Evolutionary conservation across 768 basidiomycete genomes (phyloP).

Genomic region (Kondoa subrosea): DNA sequence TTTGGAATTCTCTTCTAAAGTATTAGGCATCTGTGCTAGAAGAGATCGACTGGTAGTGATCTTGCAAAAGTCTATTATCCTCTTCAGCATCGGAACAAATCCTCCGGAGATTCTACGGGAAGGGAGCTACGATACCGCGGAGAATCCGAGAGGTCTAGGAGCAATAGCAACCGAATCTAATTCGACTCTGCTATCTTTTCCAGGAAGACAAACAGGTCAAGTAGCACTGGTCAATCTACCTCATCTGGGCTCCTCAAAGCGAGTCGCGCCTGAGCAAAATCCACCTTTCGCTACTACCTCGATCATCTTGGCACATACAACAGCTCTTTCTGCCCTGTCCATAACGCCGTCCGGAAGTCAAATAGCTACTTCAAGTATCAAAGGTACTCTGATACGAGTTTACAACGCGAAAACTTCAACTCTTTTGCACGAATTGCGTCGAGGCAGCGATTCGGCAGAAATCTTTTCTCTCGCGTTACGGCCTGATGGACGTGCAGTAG

Average conservation of each 20-base stretch:
- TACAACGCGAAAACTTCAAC: conserved; percentile 64
- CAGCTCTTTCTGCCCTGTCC: conserved; percentile 59
- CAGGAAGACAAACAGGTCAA: conserved; percentile 71
- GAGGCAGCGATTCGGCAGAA: conserved; percentile 75
- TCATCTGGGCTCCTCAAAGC: conserved; percentile 40
- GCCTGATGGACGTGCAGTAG: conserved; percentile 59
- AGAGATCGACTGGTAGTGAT: conserved; percentile 26
- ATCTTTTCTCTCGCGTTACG: conserved; percentile 81
- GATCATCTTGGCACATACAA: conserved; percentile 68
- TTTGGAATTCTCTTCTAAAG: conserved; percentile 62
- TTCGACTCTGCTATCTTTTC: conserved; percentile 66
- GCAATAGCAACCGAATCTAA: conserved; percentile 60
- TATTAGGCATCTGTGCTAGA: conserved; percentile 21
- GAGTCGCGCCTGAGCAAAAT: conserved; percentile 11
- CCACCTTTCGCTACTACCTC: conserved; percentile 38
- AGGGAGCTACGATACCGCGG: conserved; percentile 69
- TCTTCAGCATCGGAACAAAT: conserved; percentile 47
- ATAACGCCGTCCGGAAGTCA: conserved; percentile 59
- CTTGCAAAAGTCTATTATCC: conserved; percentile 48
- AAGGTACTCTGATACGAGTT: conserved; percentile 70
- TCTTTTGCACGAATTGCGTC: conserved; percentile 58
- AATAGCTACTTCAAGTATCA: conserved; percentile 64
- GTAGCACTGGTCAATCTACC: conserved; percentile 74
- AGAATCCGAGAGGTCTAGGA: conserved; percentile 65
- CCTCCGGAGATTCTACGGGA: conserved; percentile 40